Evolutionary conservation across 805 yeast genomes (phyloP).

Genomic region (Saccharomycopsis synnaedendra): DNA sequence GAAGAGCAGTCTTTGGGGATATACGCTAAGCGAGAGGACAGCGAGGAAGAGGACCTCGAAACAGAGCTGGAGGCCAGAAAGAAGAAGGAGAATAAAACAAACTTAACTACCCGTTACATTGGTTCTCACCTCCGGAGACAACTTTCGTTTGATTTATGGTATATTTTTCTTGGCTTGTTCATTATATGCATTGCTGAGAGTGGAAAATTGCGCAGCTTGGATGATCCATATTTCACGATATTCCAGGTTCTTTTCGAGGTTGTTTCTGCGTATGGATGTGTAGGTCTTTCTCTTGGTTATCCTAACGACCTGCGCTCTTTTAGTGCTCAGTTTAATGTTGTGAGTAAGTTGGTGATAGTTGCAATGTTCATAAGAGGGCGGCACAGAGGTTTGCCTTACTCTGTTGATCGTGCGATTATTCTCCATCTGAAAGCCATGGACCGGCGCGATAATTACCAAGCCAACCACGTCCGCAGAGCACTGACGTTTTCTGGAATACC

Average conservation of each 20-base stretch:
- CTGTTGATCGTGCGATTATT: constrained; percentile 89
- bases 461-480: constrained; percentile 25
- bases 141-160: constrained; percentile 92
- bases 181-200: constrained; percentile 84
- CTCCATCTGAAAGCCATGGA: constrained; percentile 61
- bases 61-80: constrained; percentile 11
- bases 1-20: constrained; percentile 96
- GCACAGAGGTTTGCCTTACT: constrained; percentile 91
- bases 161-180: constrained; percentile 73
- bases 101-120: constrained; percentile 48
- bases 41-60: constrained; percentile 9
- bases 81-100: constrained; percentile 21
- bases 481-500: background rate
- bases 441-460: constrained; percentile 50
- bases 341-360: constrained; percentile 76
- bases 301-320: constrained; percentile 59
- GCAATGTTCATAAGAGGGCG: constrained; percentile 92
- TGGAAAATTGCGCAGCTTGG: constrained; percentile 35
- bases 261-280: constrained; percentile 93
- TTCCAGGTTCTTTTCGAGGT: constrained; percentile 77
- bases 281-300: constrained; percentile 83
- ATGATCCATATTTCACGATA: constrained; percentile 42
- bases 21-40: constrained; percentile 29
- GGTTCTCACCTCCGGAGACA: constrained; percentile 87
- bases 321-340: constrained; percentile 52